These are phyloP conservation scores for Mycena albidolilacea DNA, from an alignment of 768 basidiomycete genomes.

Conservation along the genomic window DNA sequence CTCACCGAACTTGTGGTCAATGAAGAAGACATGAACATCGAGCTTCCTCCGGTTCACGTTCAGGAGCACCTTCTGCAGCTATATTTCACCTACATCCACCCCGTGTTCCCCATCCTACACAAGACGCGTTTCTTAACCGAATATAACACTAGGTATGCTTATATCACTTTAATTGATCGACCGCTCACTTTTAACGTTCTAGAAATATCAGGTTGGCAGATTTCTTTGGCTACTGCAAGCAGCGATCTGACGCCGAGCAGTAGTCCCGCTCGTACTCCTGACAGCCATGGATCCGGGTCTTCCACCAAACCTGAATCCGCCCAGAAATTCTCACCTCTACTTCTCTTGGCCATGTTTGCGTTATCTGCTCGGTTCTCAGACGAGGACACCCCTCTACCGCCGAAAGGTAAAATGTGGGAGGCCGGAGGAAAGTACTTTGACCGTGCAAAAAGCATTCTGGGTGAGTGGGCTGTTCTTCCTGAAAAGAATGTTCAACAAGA, in stretches of 20 bases:
- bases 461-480: conserved; percentile 53
- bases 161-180: not conserved
- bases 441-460: conserved; percentile 73
- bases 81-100: conserved; percentile 90
- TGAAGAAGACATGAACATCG: conserved; percentile 61
- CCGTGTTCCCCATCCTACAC: conserved; percentile 86
- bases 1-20: conserved; percentile 52
- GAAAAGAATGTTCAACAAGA: conserved; percentile 6
- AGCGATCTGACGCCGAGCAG: not conserved
- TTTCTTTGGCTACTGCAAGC: not conserved
- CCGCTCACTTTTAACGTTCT: not conserved
- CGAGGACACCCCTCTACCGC: conserved; percentile 61
- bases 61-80: conserved; percentile 81
- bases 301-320: conserved; percentile 67
- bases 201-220: conserved; percentile 32
- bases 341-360: conserved; percentile 87
- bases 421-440: conserved; percentile 76
- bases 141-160: conserved; percentile 66
- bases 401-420: conserved; percentile 76
- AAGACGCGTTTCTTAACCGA: conserved; percentile 78
- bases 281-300: conserved; percentile 43
- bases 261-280: conserved; percentile 6
- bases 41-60: conserved; percentile 71
- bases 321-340: conserved; percentile 75
- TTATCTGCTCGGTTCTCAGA: conserved; percentile 82